phyloP scores from a whole-genome alignment of 768 basidiomycete genomes.

The Ramaria rubella region DNA sequence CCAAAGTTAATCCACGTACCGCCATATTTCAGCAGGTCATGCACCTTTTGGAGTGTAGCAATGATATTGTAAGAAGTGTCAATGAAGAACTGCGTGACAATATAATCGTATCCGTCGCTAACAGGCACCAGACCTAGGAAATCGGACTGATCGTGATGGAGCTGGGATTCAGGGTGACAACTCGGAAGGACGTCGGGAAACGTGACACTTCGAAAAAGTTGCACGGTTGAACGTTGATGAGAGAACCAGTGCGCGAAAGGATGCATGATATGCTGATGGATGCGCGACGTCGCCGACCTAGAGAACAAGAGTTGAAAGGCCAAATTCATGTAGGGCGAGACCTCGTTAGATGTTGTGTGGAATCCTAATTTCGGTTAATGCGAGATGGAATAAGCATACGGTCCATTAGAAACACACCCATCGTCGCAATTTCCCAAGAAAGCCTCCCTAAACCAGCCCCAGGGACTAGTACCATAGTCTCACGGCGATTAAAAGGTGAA shows the following conservation, averaged over 20 bases:
- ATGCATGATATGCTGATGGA: constrained; percentile 45
- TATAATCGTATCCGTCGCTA: constrained; percentile 43
- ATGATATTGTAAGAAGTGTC: constrained; percentile 53
- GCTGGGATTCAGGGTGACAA: constrained; percentile 25
- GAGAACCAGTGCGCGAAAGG: constrained; percentile 69
- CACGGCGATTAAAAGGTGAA: constrained; percentile 22
- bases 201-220: constrained; percentile 43
- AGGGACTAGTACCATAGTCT: constrained; percentile 49
- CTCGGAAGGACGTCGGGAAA: constrained; percentile 62
- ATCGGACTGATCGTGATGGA: constrained; percentile 50
- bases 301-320: constrained; percentile 54
- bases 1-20: constrained; percentile 70
- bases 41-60: constrained; percentile 50
- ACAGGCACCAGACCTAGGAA: constrained; percentile 34
- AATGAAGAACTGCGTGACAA: constrained; percentile 63
- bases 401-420: constrained; percentile 34
- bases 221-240: constrained; percentile 47
- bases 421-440: constrained; percentile 60
- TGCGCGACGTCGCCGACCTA: constrained; percentile 32
- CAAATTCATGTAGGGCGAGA: constrained; percentile 61
- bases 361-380: constrained; percentile 29
- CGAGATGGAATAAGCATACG: not conserved
- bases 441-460: constrained; percentile 59
- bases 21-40: constrained; percentile 48
- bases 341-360: constrained; percentile 53